Evolutionary conservation across 2,329 filamentous ascomycete genomes (phyloP).

Genomic region (Fragosphaeria purpurea): DNA sequence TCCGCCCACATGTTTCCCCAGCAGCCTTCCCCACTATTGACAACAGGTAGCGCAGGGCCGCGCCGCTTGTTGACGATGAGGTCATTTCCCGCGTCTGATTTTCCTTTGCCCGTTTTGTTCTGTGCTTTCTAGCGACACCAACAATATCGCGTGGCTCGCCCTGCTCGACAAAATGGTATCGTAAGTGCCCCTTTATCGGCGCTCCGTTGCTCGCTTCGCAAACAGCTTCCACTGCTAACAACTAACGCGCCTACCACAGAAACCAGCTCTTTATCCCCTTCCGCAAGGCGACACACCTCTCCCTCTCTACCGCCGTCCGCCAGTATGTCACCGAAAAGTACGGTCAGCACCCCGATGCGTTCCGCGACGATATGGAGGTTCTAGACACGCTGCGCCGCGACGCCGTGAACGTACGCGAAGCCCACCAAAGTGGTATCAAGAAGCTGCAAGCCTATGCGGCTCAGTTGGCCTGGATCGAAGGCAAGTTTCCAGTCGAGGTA

Average conservation of each 20-base stretch:
- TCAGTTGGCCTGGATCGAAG: slow-evolving; percentile 84
- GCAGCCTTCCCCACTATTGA: neutral
- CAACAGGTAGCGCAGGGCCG: neutral
- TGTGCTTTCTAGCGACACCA: no score
- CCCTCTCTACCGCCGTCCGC: slow-evolving; percentile 72
- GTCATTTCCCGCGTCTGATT: no score
- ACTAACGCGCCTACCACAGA: no score
- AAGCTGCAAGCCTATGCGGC: slow-evolving; percentile 88
- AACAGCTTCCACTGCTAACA: no score
- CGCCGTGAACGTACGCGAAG: slow-evolving; percentile 80
- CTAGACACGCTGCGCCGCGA: slow-evolving; percentile 76
- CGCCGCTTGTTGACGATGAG: slow-evolving; percentile 5
- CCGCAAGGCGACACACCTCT: slow-evolving; percentile 70
- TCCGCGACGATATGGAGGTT: slow-evolving; percentile 71
- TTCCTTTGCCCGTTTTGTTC: no score
- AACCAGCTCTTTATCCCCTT: slow-evolving; percentile 57
- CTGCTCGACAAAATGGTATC: no score
- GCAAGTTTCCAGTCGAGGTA: slow-evolving; percentile 93
- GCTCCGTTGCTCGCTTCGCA: no score
- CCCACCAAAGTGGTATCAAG: slow-evolving; percentile 74
- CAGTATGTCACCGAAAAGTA: slow-evolving; percentile 97
- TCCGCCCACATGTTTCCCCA: no score
- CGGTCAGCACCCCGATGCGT: slow-evolving; percentile 98
- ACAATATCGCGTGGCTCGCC: no score
- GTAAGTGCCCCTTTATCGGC: no score